Evolutionary conservation across 495 filamentous ascomycete species (phyloP).

Genomic region (Sporormia fimetaria): DNA sequence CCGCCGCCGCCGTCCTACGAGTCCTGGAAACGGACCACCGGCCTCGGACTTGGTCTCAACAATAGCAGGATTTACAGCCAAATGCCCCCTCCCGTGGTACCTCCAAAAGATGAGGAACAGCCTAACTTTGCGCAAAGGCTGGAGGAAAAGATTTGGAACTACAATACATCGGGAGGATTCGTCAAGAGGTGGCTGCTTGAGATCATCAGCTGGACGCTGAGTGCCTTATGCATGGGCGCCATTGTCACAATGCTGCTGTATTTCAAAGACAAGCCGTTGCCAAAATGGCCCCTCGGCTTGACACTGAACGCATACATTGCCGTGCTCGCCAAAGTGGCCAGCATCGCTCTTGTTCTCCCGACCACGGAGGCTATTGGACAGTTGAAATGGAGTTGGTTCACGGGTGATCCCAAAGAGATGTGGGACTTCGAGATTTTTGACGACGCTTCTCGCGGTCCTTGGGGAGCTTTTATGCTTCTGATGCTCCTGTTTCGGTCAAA

Average conservation of each 20-base stretch:
- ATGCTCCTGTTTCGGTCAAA: slow-evolving; percentile 13
- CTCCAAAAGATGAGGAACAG: too few relatives aligned
- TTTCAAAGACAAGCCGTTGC: slow-evolving; percentile 4
- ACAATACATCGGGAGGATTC: slow-evolving; percentile 1
- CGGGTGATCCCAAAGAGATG: slow-evolving; percentile 14
- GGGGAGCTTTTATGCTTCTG: slow-evolving; percentile 18
- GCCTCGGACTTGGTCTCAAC: too few relatives aligned
- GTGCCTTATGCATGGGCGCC: slow-evolving; percentile 14
- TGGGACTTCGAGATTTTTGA: slow-evolving; percentile 25
- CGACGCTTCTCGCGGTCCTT: slow-evolving; percentile 18
- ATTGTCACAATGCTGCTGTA: slow-evolving; percentile 7
- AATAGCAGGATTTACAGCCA: too few relatives aligned
- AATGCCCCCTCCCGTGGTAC: too few relatives aligned
- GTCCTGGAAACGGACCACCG: too few relatives aligned
- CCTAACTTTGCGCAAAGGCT: slow-evolving; percentile 4
- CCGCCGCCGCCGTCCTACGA: too few relatives aligned
- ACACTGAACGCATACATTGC: slow-evolving; percentile 10
- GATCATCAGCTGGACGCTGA: slow-evolving; percentile 14
- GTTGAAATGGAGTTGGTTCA: slow-evolving; percentile 25
- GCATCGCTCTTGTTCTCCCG: slow-evolving; percentile 15
- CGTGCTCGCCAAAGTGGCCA: slow-evolving; percentile 8
- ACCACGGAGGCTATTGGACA: slow-evolving; percentile 19
- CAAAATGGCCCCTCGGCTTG: slow-evolving; percentile 2
- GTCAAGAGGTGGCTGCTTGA: slow-evolving; percentile 12
- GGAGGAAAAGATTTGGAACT: slow-evolving; percentile 3